Evolutionary conservation across 2,329 filamentous ascomycete species (phyloP), one percentile per base, ranked within the genome.

Genomic region (Xylaria sp.): DNA sequence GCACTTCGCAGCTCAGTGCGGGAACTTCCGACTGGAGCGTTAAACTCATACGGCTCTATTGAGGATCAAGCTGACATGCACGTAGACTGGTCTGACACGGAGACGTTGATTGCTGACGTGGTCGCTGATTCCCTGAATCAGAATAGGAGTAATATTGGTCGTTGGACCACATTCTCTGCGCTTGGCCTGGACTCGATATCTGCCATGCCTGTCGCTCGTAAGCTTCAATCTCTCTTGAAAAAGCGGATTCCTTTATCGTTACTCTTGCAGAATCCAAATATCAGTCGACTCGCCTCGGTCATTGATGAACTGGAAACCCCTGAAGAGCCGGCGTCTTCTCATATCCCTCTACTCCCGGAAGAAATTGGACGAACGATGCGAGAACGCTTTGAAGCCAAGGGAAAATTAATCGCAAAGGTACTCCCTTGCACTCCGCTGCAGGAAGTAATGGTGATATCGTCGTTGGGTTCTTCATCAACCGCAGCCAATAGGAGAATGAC

Each of bases 401-500:
- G 78, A 0, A 77, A 79, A 4, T 54, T 73, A 0, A 82, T 92
- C 2, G 80, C 86, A 36, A 83, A 82, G 1, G 84, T 97, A 9
- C 81, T 94, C 5, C 94, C 94, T 0, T 97, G 94, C 77, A 97
- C 94, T 1, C 92, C 94, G 0, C 82, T 98, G 0, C 94, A 98
- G 78, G 92, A 97, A 81, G 92, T 91, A 0, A 97, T 97, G 94
- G 83, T 97, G 0, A 90, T 89, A 2, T 87, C 88, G 9, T 74
- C 70, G 3, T 51, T 64, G 15, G 67, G 28, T 5, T n/a, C 83
- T 70, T 2, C 61, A 4, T 57, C 72, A 10, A 64, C 41, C 9
- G 39, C 46, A 31, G 25, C 67, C 3, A 49, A 64, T 9, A 79
- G 79, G 1, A 78, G 82, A 12, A 80, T 81, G 1, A 84, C 89